These are phyloP conservation scores for Gossypium gossypioides DNA, from an alignment of 441 rosid genomes.

Conservation along the genomic window DNA sequence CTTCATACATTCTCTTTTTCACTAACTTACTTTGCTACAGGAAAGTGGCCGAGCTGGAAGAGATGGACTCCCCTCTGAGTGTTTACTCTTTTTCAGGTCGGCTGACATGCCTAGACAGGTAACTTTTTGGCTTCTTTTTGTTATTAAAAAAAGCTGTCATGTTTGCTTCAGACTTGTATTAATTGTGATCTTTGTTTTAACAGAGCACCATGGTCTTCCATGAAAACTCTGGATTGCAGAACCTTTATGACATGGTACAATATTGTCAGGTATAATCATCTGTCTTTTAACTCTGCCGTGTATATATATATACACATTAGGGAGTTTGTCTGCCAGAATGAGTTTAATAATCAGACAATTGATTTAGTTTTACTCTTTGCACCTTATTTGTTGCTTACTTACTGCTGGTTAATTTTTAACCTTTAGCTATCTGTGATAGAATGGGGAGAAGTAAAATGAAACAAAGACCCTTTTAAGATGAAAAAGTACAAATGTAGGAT, in stretches of 20 bases:
- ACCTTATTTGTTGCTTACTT: not conserved
- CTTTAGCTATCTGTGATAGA: not conserved
- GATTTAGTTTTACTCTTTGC: not conserved
- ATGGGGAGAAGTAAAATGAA: not conserved
- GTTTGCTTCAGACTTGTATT: constrained; percentile 2
- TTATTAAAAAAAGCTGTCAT: not conserved
- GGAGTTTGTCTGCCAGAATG: not conserved
- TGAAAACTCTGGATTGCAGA: constrained; percentile 89
- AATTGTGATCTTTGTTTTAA: constrained; percentile 13
- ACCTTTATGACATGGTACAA: constrained; percentile 78
- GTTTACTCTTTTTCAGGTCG: constrained; percentile 74
- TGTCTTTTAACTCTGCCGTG: not conserved
- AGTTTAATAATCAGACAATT: not conserved
- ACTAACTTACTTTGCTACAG: constrained; percentile 36
- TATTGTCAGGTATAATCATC: constrained; percentile 73
- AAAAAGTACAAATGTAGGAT: not conserved
- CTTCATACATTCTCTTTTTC: constrained; percentile 17
- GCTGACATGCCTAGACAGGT: constrained; percentile 96
- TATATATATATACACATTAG: not conserved
- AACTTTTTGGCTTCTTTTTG: constrained; percentile 1
- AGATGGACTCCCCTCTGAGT: constrained; percentile 93
- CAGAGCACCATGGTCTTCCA: constrained; percentile 99
- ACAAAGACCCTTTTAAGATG: not conserved
- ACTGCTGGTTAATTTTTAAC: not conserved
- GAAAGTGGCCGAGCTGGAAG: constrained; percentile 99